Evolutionary conservation across 202 grass and related monocot species (phyloP).

Genomic region (Sporobolus alterniflorus): DNA sequence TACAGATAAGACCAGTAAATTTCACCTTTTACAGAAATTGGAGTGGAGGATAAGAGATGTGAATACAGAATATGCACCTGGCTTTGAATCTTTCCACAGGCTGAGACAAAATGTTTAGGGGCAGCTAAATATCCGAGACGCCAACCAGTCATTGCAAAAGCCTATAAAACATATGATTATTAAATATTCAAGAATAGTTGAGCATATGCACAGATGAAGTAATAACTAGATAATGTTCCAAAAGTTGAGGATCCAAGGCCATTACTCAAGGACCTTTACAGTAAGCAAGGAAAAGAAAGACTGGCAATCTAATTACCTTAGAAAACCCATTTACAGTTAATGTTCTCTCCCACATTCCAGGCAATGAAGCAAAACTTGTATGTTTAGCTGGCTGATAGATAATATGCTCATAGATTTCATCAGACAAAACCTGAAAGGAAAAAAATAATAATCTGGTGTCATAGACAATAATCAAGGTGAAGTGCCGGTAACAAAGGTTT

Average conservation of each 20-base stretch:
- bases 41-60: constrained; percentile 18
- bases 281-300: constrained; percentile 8
- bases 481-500: constrained; percentile 4
- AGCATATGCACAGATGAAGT: constrained; percentile 8
- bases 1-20: neutral
- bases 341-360: constrained; percentile 93
- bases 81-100: constrained; percentile 95
- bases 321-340: constrained; percentile 96
- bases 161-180: constrained; percentile 48
- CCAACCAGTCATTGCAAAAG: constrained; percentile 98
- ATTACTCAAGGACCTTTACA: neutral
- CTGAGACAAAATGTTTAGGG: constrained; percentile 83
- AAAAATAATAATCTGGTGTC: neutral
- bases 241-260: neutral
- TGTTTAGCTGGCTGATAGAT: constrained; percentile 92
- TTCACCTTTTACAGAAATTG: neutral
- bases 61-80: constrained; percentile 46
- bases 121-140: constrained; percentile 91
- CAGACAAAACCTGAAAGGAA: constrained; percentile 75
- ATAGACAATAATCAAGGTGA: constrained; percentile 10
- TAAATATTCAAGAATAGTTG: constrained; percentile 19
- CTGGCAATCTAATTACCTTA: constrained; percentile 55
- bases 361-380: constrained; percentile 91
- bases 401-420: constrained; percentile 98
- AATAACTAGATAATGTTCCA: neutral